Conservation (phyloP, 1,139 yeast species). For the Ogataea hybrid region DNA sequence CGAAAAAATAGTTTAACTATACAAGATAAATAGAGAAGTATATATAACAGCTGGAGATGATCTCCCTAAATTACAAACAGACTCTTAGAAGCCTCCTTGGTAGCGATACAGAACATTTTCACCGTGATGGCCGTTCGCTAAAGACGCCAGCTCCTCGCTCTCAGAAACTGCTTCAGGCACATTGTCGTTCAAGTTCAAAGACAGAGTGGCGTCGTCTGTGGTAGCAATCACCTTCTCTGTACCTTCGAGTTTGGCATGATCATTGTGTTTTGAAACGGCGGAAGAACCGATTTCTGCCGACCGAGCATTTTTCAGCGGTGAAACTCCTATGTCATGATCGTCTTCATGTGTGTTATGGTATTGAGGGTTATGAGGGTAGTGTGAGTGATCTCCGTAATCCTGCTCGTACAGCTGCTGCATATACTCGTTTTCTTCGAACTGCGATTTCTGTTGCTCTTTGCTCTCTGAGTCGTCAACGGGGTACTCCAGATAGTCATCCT, state of each 20-base stretch:
- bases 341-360: slow-evolving; percentile 26
- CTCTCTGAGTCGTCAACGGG: slow-evolving; percentile 10
- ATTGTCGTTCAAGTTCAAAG: slow-evolving; percentile 27
- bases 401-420: slow-evolving; percentile 32
- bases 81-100: slow-evolving; percentile 22
- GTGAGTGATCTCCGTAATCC: slow-evolving; percentile 26
- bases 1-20: slow-evolving; percentile 5
- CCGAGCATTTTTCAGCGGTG: slow-evolving; percentile 3
- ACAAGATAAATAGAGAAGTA: slow-evolving; percentile 5
- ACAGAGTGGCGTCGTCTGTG: slow-evolving; percentile 28
- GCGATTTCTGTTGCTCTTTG: slow-evolving; percentile 25
- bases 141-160: slow-evolving; percentile 29
- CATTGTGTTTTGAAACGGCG: slow-evolving; percentile 4
- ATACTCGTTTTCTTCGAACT: slow-evolving; percentile 21
- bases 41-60: slow-evolving; percentile 1
- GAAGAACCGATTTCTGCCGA: slow-evolving; percentile 2
- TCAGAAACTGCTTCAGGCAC: slow-evolving; percentile 28
- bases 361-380: slow-evolving; percentile 28
- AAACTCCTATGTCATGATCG: slow-evolving; percentile 11
- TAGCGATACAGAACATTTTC: slow-evolving; percentile 29
- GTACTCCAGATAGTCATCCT: slow-evolving; percentile 22
- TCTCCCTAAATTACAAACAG: slow-evolving; percentile 4
- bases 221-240: slow-evolving; percentile 21
- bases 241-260: slow-evolving; percentile 2
- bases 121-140: slow-evolving; percentile 32